Evolutionary conservation across 2,329 filamentous ascomycete species (phyloP).

Genomic region (Fusarium agapanthi): DNA sequence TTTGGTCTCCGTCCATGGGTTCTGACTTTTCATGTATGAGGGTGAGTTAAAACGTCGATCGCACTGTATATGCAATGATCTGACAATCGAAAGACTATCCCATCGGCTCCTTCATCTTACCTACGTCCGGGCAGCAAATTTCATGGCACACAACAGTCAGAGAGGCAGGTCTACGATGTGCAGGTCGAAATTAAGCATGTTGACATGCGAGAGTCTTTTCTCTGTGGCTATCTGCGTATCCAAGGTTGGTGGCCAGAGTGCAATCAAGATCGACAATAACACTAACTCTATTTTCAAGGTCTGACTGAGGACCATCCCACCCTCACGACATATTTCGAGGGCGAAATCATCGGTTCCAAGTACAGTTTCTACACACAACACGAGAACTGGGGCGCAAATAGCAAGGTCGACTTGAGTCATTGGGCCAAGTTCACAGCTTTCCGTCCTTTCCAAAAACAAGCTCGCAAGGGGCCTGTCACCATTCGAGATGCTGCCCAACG

Average conservation of each 20-base stretch:
- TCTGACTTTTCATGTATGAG: slow-evolving; percentile 49
- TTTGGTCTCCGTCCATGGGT: slow-evolving; percentile 50
- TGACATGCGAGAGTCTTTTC: slow-evolving; percentile 90
- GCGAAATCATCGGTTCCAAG: slow-evolving; percentile 95
- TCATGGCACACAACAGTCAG: slow-evolving; percentile 89
- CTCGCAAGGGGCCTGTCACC: slow-evolving; percentile 62
- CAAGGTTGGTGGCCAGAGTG: slow-evolving; percentile 71
- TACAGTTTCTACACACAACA: slow-evolving; percentile 94
- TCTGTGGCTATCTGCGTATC: slow-evolving; percentile 95
- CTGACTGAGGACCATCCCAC: slow-evolving; percentile 95
- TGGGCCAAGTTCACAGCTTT: slow-evolving; percentile 93
- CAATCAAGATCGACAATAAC: not conserved
- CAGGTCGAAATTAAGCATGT: slow-evolving; percentile 98
- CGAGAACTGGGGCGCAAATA: slow-evolving; percentile 88
- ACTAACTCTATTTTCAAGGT: slow-evolving; percentile 60
- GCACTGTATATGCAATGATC: not conserved
- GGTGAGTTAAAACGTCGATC: slow-evolving; percentile 41
- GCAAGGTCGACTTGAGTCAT: slow-evolving; percentile 91
- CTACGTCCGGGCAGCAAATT: slow-evolving; percentile 89
- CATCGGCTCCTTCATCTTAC: slow-evolving; percentile 84
- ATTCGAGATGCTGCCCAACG: slow-evolving; percentile 78
- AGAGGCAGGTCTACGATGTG: slow-evolving; percentile 92
- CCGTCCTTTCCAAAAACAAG: slow-evolving; percentile 73
- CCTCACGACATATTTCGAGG: slow-evolving; percentile 97
- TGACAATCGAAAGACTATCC: slow-evolving; percentile 65